phyloP scores from a whole-genome alignment of 495 filamentous ascomycete genomes.

The Annulohypoxylon maeteangense region DNA sequence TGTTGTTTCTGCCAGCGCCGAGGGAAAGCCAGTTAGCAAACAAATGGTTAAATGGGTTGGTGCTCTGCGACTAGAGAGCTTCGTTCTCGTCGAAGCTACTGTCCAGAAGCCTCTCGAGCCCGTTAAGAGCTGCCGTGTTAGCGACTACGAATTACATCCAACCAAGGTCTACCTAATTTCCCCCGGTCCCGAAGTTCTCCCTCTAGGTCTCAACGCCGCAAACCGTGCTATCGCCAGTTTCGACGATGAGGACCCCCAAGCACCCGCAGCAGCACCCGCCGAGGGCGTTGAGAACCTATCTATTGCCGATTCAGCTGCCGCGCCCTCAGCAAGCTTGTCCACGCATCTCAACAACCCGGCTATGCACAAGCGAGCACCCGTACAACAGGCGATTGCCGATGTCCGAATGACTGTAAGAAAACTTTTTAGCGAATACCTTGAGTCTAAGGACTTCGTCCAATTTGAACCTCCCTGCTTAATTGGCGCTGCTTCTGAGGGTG shows the following conservation, averaged over 20 bases:
- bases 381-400: constrained; percentile 83
- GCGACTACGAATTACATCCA: constrained; percentile 85
- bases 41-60: constrained; percentile 96
- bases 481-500: constrained; percentile 91
- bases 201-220: constrained; percentile 75
- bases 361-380: constrained; percentile 87
- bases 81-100: constrained; percentile 81
- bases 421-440: constrained; percentile 83
- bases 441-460: constrained; percentile 79
- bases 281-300: constrained; percentile 66
- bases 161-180: constrained; percentile 78
- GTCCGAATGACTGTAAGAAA: constrained; percentile 84
- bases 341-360: constrained; percentile 89
- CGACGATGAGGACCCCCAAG: constrained; percentile 63
- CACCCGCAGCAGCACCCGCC: constrained; percentile 65
- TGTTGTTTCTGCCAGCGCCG: constrained; percentile 66
- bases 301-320: constrained; percentile 36
- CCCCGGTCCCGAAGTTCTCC: constrained; percentile 69
- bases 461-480: constrained; percentile 92
- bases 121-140: constrained; percentile 81
- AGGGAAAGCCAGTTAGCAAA: constrained; percentile 64
- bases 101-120: constrained; percentile 84
- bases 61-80: constrained; percentile 81
- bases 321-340: constrained; percentile 73
- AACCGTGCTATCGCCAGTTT: constrained; percentile 73